phyloP scores from a whole-genome alignment of 2,329 filamentous ascomycete genomes.

The Aspergillus pseudoterreus region DNA sequence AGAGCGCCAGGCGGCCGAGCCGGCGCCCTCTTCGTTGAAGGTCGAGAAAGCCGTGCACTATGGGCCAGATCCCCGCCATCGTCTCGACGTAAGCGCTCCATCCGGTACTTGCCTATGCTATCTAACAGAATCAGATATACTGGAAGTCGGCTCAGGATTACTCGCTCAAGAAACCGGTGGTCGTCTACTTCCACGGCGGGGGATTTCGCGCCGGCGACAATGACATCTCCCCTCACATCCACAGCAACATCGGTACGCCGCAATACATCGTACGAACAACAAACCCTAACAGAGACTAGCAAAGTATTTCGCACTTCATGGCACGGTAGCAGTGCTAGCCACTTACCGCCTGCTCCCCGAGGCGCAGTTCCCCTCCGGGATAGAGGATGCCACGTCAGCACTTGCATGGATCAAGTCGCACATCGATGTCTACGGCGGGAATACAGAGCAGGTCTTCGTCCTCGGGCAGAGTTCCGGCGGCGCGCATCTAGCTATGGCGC shows the following conservation, averaged over 20 bases:
- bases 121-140: not conserved
- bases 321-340: not conserved
- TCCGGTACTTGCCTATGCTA: not conserved
- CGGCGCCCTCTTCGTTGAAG: not conserved
- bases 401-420: not conserved
- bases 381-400: not conserved
- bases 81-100: not conserved
- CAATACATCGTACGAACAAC: not conserved
- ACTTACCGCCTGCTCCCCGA: slow-evolving; percentile 4
- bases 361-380: not conserved
- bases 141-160: not conserved
- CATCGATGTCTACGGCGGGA: not conserved
- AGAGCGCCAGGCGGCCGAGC: not conserved
- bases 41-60: not conserved
- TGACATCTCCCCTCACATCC: slow-evolving; percentile 2
- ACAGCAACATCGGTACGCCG: slow-evolving; percentile 4
- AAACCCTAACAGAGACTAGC: not conserved
- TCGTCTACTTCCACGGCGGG: slow-evolving; percentile 7
- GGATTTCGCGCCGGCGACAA: slow-evolving; percentile 5
- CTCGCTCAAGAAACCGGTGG: not conserved
- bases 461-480: slow-evolving; percentile 4
- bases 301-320: not conserved
- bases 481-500: slow-evolving; percentile 2
- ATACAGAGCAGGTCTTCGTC: not conserved
- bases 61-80: not conserved